A percentile compares a stretch with the other conserved stretches of the same genome.
Conservation (phyloP, 768 basidiomycete species). For the Hygrocybe punicea region DNA sequence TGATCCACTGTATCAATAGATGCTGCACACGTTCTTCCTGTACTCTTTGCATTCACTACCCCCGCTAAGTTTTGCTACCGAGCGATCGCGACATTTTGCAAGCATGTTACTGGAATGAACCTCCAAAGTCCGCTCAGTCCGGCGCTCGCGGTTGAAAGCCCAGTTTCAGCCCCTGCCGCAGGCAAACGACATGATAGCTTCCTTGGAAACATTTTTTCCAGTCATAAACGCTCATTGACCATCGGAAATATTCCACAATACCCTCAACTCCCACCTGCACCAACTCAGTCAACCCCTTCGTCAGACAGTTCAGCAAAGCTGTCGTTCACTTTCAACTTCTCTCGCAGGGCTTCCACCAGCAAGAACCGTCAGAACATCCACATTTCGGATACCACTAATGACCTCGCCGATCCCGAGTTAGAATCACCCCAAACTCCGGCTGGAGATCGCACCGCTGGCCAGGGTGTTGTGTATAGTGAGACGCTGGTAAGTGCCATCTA, state of each 20-base stretch:
- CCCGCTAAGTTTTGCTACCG: conserved; percentile 80
- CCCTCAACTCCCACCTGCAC: background rate
- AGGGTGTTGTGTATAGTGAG: conserved; percentile 52
- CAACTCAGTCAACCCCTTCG: background rate
- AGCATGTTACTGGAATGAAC: conserved; percentile 56
- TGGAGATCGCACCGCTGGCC: conserved; percentile 51
- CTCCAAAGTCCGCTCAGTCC: conserved; percentile 15
- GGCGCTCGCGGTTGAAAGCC: conserved; percentile 9
- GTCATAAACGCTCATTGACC: conserved; percentile 3
- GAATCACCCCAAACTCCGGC: background rate
- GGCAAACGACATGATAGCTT: background rate
- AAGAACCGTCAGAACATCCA: background rate
- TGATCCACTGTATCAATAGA: conserved; percentile 38
- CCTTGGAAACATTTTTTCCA: background rate
- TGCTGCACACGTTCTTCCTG: conserved; percentile 67
- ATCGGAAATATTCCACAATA: background rate
- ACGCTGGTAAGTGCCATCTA: conserved; percentile 39
- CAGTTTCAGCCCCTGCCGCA: conserved; percentile 6
- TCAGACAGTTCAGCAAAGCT: background rate
- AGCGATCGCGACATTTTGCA: conserved; percentile 68
- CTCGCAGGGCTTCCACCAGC: background rate
- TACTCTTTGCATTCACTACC: conserved; percentile 71
- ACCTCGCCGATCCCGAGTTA: background rate
- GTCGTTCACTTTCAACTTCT: background rate
- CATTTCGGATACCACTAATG: background rate